Conservation (phyloP, 2,329 filamentous ascomycete species). For the Diaporthe citrichinensis region DNA sequence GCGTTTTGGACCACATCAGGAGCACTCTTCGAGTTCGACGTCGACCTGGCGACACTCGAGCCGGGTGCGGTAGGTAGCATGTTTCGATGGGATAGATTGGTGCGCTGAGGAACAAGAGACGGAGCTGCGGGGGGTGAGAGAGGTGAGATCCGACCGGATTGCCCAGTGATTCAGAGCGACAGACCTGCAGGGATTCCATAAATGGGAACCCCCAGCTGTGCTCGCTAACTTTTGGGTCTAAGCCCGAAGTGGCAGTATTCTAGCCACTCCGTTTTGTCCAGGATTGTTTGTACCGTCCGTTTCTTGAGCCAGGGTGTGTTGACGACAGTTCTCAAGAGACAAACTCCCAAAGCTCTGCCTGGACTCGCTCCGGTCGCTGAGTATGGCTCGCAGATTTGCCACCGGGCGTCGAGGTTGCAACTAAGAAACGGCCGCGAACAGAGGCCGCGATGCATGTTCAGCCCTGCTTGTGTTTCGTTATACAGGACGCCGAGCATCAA, state of each 20-base stretch:
- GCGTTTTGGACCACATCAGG: background rate
- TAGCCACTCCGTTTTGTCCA: conserved; percentile 19
- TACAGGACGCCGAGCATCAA: background rate
- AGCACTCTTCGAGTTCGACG: conserved; percentile 1
- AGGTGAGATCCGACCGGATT: conserved; percentile 42
- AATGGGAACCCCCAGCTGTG: conserved; percentile 9
- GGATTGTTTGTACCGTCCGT: conserved; percentile 18
- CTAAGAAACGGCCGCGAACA: background rate
- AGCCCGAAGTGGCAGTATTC: conserved; percentile 17
- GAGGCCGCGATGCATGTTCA: conserved; percentile 10
- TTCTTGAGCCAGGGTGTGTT: background rate
- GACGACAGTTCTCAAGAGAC: conserved; percentile 3
- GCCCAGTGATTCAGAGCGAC: conserved; percentile 19
- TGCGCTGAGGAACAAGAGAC: conserved; percentile 40
- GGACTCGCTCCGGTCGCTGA: background rate
- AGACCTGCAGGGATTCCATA: conserved; percentile 42
- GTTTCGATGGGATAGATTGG: conserved; percentile 46
- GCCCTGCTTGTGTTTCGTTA: conserved; percentile 17
- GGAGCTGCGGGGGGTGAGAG: conserved; percentile 29
- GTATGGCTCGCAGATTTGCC: background rate
- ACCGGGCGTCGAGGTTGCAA: background rate
- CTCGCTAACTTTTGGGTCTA: background rate
- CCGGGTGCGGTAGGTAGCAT: conserved; percentile 47
- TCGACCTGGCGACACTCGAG: conserved; percentile 4
- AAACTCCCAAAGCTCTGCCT: conserved; percentile 9